phyloP scores from a whole-genome alignment of 805 yeast species.

The Suhomyces kilbournensis region DNA sequence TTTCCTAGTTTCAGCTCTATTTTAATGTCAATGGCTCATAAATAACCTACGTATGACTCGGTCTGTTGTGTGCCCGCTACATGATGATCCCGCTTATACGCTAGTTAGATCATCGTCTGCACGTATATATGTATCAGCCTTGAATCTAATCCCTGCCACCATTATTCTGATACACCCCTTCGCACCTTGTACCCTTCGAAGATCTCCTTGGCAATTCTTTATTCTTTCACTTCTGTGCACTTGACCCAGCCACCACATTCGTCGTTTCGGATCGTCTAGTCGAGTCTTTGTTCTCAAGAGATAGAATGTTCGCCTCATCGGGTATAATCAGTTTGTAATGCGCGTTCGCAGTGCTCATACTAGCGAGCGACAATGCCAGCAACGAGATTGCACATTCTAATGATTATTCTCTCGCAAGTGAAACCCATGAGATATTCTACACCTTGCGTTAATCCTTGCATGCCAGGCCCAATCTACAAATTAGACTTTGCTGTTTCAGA shows the following conservation, averaged over 20 bases:
- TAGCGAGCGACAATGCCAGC: neutral
- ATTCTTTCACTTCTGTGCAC: neutral
- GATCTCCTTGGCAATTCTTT: neutral
- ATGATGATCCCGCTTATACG: neutral
- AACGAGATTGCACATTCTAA: neutral
- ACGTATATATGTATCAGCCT: neutral
- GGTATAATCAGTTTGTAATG: neutral
- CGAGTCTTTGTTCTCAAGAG: neutral
- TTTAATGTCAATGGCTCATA: neutral
- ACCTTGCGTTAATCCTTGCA: neutral
- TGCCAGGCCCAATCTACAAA: neutral
- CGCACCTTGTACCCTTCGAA: neutral
- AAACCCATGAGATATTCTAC: neutral
- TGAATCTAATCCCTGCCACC: neutral
- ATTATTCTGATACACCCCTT: neutral
- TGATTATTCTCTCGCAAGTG: neutral
- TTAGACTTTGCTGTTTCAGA: neutral
- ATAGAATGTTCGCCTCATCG: neutral
- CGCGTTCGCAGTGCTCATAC: neutral
- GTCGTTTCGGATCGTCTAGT: neutral
- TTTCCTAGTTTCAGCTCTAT: neutral
- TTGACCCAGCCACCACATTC: neutral
- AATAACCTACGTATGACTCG: no score
- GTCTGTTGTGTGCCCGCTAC: neutral
- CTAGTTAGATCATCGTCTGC: neutral